phyloP scores from a whole-genome alignment of 2,329 filamentous ascomycete genomes.

The Cytospora piceae region DNA sequence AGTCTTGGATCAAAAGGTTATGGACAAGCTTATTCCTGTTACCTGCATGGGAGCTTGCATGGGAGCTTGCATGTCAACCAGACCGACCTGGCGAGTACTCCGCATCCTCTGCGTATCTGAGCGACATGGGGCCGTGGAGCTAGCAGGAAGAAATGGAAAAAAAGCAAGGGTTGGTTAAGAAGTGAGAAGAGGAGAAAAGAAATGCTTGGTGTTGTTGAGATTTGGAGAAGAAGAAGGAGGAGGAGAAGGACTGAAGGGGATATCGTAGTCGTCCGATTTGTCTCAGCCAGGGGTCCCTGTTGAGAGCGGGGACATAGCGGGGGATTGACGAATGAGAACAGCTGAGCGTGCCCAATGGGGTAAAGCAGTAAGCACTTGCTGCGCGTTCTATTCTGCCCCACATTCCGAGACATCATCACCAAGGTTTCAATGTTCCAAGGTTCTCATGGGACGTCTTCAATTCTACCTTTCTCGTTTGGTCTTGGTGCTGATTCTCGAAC shows the following conservation, averaged over 20 bases:
- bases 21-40: background rate
- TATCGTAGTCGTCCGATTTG: too few relatives aligned
- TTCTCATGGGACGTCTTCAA: too few relatives aligned
- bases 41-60: background rate
- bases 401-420: too few relatives aligned
- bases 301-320: too few relatives aligned
- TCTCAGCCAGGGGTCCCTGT: background rate
- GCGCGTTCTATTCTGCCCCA: too few relatives aligned
- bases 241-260: too few relatives aligned
- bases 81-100: background rate
- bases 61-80: background rate
- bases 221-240: too few relatives aligned
- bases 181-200: background rate
- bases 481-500: too few relatives aligned
- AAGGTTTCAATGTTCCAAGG: too few relatives aligned
- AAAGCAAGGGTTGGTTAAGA: background rate
- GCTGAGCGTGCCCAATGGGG: background rate
- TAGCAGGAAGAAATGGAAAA: background rate
- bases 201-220: background rate
- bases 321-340: background rate
- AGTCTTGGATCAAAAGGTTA: background rate
- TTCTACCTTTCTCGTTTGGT: too few relatives aligned
- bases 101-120: background rate
- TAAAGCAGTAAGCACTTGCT: background rate
- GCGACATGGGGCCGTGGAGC: conserved; percentile 16